Percentiles rank a stretch among this genome's conserved stretches.
Conservation (phyloP, 208 protist genomes). For the Acanthamoeba triangularis region DNA sequence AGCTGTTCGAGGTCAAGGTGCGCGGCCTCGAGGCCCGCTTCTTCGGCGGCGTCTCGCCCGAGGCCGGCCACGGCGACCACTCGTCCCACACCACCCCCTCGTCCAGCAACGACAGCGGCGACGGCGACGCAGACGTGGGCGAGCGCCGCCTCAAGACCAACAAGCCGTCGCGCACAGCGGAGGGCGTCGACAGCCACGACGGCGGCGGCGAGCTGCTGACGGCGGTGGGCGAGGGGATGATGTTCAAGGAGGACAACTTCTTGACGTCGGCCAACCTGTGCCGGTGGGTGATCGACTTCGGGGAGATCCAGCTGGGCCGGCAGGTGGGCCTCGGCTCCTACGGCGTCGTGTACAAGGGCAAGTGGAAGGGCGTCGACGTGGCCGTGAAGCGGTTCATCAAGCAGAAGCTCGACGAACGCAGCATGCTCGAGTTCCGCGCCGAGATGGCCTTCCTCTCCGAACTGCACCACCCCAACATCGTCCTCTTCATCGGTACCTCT, state of each 20-base stretch:
- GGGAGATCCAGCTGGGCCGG: constrained; percentile 45
- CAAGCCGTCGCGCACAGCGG: background rate
- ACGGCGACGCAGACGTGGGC: background rate
- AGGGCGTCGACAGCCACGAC: background rate
- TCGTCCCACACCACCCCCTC: background rate
- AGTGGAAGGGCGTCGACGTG: constrained; percentile 74
- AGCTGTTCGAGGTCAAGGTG: constrained; percentile 50
- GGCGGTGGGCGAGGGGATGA: constrained; percentile 43
- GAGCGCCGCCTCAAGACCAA: background rate
- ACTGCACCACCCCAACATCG: constrained; percentile 74
- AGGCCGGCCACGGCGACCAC: background rate
- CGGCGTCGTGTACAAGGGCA: constrained; percentile 41
- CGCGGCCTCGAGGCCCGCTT: constrained; percentile 35
- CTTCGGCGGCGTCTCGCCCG: constrained; percentile 45
- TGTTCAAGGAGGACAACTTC: constrained; percentile 71
- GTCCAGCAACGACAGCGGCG: background rate
- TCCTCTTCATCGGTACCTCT: constrained; percentile 51
- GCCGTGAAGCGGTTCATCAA: constrained; percentile 75
- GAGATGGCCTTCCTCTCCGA: constrained; percentile 74
- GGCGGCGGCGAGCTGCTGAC: background rate
- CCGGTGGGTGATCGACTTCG: constrained; percentile 63
- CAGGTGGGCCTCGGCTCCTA: constrained; percentile 58
- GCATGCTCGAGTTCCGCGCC: constrained; percentile 71
- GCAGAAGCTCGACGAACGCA: constrained; percentile 58
- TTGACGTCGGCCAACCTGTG: constrained; percentile 71